Conservation (phyloP, 2,329 filamentous ascomycete species). For the Trichoderma afroharzianum region DNA sequence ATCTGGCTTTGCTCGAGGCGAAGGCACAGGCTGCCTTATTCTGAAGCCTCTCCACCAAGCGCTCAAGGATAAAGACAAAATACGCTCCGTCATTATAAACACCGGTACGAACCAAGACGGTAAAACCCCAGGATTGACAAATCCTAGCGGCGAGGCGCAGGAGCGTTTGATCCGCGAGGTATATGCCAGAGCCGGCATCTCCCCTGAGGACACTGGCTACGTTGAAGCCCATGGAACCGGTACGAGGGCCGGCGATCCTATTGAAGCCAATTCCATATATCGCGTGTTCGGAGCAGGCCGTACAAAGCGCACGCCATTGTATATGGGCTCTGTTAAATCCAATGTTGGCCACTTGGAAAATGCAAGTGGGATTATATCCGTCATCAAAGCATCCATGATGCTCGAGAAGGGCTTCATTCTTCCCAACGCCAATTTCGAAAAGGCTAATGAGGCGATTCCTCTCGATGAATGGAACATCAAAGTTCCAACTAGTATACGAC, state of each 20-base stretch:
- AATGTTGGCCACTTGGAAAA: constrained; percentile 52
- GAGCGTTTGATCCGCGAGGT: constrained; percentile 35
- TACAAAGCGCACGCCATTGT: constrained; percentile 40
- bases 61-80: constrained; percentile 51
- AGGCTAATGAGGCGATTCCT: constrained; percentile 46
- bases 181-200: constrained; percentile 32
- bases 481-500: constrained; percentile 41
- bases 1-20: constrained; percentile 57
- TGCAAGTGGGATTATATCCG: constrained; percentile 47
- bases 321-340: constrained; percentile 48
- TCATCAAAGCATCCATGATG: constrained; percentile 52
- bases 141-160: constrained; percentile 51
- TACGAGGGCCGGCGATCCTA: constrained; percentile 53
- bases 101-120: constrained; percentile 56
- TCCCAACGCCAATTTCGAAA: constrained; percentile 49
- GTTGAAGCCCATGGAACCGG: constrained; percentile 56
- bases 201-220: constrained; percentile 30
- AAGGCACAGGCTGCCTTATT: constrained; percentile 53
- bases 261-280: constrained; percentile 49
- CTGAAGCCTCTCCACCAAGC: constrained; percentile 56
- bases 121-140: constrained; percentile 45
- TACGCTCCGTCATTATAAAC: constrained; percentile 48
- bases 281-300: constrained; percentile 40
- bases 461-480: constrained; percentile 50
- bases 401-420: constrained; percentile 48